Percentiles rank a stretch among this genome's conserved stretches.
These are phyloP conservation scores for Naganishia friedmannii DNA, from an alignment of 768 basidiomycete genomes.

Conservation along the genomic window DNA sequence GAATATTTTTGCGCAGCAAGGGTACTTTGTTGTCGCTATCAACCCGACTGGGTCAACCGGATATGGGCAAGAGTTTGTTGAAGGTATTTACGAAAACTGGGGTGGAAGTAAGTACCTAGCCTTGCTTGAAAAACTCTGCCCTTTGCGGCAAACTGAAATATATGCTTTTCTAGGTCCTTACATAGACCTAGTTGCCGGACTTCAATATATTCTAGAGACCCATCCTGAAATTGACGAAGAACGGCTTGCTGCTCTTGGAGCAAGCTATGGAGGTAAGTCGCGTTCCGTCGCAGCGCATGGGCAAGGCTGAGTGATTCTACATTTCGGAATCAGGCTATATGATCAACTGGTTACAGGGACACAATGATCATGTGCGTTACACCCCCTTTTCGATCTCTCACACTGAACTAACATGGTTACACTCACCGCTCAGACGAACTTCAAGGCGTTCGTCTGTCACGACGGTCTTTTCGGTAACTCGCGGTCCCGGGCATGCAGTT, in stretches of 20 bases:
- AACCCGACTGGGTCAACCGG: constrained; percentile 94
- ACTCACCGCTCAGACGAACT: constrained; percentile 53
- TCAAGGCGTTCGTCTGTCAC: constrained; percentile 88
- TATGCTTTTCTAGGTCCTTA: constrained; percentile 29
- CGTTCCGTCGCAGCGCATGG: constrained; percentile 33
- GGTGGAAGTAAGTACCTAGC: constrained; percentile 38
- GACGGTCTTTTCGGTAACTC: constrained; percentile 66
- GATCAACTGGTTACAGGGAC: constrained; percentile 87
- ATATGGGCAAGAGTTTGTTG: constrained; percentile 68
- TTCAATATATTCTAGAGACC: constrained; percentile 42
- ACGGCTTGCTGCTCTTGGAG: constrained; percentile 62
- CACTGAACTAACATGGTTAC: background rate
- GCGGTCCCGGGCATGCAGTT: background rate
- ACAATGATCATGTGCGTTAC: constrained; percentile 61
- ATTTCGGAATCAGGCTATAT: constrained; percentile 40
- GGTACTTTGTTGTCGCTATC: constrained; percentile 80
- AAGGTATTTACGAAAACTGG: constrained; percentile 51
- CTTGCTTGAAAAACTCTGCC: constrained; percentile 23
- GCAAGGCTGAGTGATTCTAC: constrained; percentile 18
- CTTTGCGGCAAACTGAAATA: background rate
- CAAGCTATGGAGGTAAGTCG: constrained; percentile 74
- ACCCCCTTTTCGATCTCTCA: background rate
- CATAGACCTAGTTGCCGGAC: constrained; percentile 52
- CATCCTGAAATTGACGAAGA: constrained; percentile 52
- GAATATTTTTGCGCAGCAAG: constrained; percentile 55